Conservation (phyloP, 805 yeast genomes). For the Kurtzmaniella cleridarum region DNA sequence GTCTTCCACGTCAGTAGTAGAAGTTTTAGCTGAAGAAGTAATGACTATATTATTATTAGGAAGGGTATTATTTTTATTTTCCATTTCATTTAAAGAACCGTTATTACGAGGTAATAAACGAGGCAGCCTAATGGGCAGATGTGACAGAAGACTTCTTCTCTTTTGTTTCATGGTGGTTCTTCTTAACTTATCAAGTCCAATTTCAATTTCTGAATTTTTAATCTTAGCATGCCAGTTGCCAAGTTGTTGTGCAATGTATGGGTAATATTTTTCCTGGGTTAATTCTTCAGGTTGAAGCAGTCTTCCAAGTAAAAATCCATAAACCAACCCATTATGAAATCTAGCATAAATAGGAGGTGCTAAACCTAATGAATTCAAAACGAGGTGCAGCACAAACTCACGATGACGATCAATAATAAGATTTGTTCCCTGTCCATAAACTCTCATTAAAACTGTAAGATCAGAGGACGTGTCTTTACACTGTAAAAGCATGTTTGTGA, state of each 20-base stretch:
- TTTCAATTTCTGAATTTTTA: constrained; percentile 41
- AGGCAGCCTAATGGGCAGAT: constrained; percentile 1
- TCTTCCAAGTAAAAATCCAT: constrained; percentile 63
- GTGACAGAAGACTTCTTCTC: constrained; percentile 3
- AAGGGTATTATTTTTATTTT: neutral
- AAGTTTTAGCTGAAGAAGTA: neutral
- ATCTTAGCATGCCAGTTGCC: constrained; percentile 66
- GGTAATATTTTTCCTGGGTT: constrained; percentile 41
- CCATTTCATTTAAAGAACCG: neutral
- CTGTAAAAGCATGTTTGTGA: constrained; percentile 54
- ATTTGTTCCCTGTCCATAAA: constrained; percentile 71
- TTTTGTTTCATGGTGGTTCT: constrained; percentile 16
- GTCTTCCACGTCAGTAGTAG: neutral
- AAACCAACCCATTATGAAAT: constrained; percentile 67
- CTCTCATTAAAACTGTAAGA: constrained; percentile 49
- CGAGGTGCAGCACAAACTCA: constrained; percentile 66
- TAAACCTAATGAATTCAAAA: constrained; percentile 50
- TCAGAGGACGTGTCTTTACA: constrained; percentile 29
- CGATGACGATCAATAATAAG: constrained; percentile 68
- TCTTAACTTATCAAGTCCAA: constrained; percentile 38
- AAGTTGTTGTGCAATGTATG: constrained; percentile 56
- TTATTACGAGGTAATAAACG: neutral
- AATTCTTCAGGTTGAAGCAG: constrained; percentile 55
- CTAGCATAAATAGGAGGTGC: constrained; percentile 69
- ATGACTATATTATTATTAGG: neutral